Evolutionary conservation across 1,139 yeast genomes (phyloP), one percentile per base, ranked within the genome.

Genomic region (Groenewaldozyma sp.): DNA sequence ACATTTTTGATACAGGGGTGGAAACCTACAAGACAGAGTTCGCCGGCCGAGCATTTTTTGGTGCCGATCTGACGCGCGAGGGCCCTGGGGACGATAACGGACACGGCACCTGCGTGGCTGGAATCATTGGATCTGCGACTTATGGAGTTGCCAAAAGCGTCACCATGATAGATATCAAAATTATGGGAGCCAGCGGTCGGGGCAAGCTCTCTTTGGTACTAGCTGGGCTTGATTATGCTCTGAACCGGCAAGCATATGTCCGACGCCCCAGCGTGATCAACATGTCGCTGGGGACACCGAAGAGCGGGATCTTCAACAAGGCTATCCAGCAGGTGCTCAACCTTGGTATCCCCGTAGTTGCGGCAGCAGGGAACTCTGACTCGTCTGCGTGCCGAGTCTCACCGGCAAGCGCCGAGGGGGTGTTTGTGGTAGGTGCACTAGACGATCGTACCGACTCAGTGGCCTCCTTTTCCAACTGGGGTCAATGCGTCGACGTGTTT

Each of bases 391-490:
- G 95, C 54, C 58, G 70, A 45, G 73, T 80, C 10, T 81, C 93
- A 37, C 95, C 95, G 0, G 91, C 93, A 0, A 76, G 87, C 31
- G 77, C 93, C 0, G 63, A 64, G 1, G 65, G 65, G 31, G 91
- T 87, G 0, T 74, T 84, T 3, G 80, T 94, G 0, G 93, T 86
- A 3, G 95, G 95, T 0, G 94, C 95, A 2, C 74, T 84, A 37
- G 93, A 84, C 56, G 94, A 82, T 53, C 57, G 69, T 28, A 68
- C 69, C 5, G 94, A 84, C 49, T 55, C 68, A 1, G 65, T 86
- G 29, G 91, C 95, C 0, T 59, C 71, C 2, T 87, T 86, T 51
- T 75, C 93, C 10, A 86, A 87, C 52, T 86, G 93, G 91, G 96
- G 95, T 0, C 68, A 70, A 21, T 86, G 95, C 59, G 94, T 87